Conservation (phyloP, 805 yeast genomes). For the Hanseniaspora osmophila region DNA sequence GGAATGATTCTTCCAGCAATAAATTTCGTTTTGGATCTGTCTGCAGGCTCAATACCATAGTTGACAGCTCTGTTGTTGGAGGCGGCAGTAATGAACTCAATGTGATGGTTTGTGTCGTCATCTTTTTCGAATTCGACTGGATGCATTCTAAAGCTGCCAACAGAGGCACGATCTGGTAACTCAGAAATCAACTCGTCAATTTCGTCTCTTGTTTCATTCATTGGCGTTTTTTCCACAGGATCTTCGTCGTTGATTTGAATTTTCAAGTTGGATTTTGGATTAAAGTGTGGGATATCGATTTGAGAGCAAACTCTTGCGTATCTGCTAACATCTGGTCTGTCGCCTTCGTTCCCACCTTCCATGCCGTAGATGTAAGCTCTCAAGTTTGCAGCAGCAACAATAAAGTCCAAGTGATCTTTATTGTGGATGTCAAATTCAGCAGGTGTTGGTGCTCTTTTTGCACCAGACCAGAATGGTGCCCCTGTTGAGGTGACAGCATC, state of each 20-base stretch:
- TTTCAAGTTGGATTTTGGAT: conserved; percentile 59
- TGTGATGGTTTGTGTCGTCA: conserved; percentile 92
- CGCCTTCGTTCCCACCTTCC: conserved; percentile 44
- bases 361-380: conserved; percentile 85
- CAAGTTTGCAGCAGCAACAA: conserved; percentile 80
- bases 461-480: conserved; percentile 94
- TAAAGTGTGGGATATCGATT: conserved; percentile 45
- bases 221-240: conserved; percentile 58
- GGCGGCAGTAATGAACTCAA: conserved; percentile 89
- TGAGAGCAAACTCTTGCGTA: conserved; percentile 42
- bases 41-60: conserved; percentile 79
- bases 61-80: conserved; percentile 92
- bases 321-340: conserved; percentile 19
- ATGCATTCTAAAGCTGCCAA: conserved; percentile 74
- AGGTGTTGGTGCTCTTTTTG: conserved; percentile 92
- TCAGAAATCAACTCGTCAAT: conserved; percentile 56
- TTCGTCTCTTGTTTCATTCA: conserved; percentile 44
- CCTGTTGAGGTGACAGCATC: conserved; percentile 87
- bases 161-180: conserved; percentile 75
- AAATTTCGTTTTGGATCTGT: conserved; percentile 79
- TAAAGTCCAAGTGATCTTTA: conserved; percentile 66
- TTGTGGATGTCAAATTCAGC: conserved; percentile 61
- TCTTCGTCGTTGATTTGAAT: conserved; percentile 81
- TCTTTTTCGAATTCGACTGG: conserved; percentile 97
- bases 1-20: conserved; percentile 98